Evolutionary conservation across 225 moss, liverwort and hornwort genomes (phyloP), one percentile per base, ranked within the genome.

Genomic region (Sphagnum tenellum): DNA sequence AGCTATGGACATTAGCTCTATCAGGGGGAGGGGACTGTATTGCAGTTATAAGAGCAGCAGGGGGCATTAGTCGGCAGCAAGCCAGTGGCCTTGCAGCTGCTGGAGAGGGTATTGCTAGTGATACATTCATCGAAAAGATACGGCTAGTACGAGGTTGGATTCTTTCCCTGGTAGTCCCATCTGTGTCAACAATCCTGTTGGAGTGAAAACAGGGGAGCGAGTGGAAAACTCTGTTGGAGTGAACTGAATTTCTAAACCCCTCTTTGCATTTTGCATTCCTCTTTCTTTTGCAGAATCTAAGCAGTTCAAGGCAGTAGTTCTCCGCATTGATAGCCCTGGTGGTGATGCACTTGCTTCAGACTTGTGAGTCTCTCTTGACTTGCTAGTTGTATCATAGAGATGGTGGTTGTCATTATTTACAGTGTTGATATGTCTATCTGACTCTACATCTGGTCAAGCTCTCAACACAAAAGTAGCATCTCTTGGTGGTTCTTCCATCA

Each of bases 11-110:
- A 69, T 78, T 98, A 68, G 89, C 80, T 44, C 63, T 98, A 63
- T 76, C 86, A 59, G 90, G 96, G 79, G 61, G 93, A 64, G 62
- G 87, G 56, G 73, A 83, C 59, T 84, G 93, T 68, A 87, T 98
- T 74, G 96, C 96, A 67, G 86, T 98, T n/a, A 70, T 98, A 75
- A 80, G 96, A 84, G 92, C 96, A 59, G 73, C 81, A 50, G 96
- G 93, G 76, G 66, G 65, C 62, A 98, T 93, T 68, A 87, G 90
- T 65, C 80, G 89, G 72, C 82, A 83, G 52, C 81, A 79, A 63
- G 83, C 81, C 56, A 80, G 83, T 72, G 91, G 91, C 45, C 48
- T 90, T 62, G 77, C 78, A 56, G 9, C 76, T 62, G 46, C 69
- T 66, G 77, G 92, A 49, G 96, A 93, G 60, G 93, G 96, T 65